These are phyloP conservation scores for Oldenlandia corymbosa DNA, from an alignment of 257 asterid genomes.

Conservation along the genomic window DNA sequence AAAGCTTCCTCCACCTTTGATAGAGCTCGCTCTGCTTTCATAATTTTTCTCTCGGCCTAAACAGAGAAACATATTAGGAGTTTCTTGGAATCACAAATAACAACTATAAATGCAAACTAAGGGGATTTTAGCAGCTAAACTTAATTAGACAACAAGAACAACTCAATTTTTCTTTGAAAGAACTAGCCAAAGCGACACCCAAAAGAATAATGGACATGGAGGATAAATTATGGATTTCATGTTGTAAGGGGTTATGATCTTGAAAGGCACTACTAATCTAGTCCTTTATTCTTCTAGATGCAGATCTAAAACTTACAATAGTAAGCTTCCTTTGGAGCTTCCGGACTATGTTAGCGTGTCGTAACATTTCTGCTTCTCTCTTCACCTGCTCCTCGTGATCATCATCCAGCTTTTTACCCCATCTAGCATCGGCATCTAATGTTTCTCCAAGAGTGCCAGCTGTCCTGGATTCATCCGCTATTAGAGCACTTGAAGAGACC, in stretches of 20 bases:
- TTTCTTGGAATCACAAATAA: neutral
- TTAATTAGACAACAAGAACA: neutral
- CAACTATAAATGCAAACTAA: neutral
- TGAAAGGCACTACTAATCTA: no score
- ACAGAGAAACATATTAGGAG: slow-evolving; percentile 12
- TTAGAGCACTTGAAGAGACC: slow-evolving; percentile 29
- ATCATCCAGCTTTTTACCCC: slow-evolving; percentile 71
- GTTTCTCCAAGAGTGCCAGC: slow-evolving; percentile 92
- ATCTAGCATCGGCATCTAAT: slow-evolving; percentile 68
- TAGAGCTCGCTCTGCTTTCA: slow-evolving; percentile 69
- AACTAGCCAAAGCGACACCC: neutral
- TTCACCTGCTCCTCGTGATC: slow-evolving; percentile 53
- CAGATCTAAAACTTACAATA: slow-evolving; percentile 46
- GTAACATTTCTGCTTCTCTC: slow-evolving; percentile 69
- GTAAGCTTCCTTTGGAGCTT: slow-evolving; percentile 78
- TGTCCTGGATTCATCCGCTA: slow-evolving; percentile 36
- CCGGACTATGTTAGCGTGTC: slow-evolving; percentile 73
- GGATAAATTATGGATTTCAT: neutral
- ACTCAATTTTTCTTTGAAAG: neutral
- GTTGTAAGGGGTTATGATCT: neutral
- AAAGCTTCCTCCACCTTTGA: slow-evolving; percentile 76
- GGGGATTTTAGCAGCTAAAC: neutral
- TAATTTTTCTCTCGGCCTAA: slow-evolving; percentile 73
- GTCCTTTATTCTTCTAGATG: neutral
- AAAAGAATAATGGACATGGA: slow-evolving; percentile 3